Base-by-base conservation (phyloP, 2,329 filamentous ascomycete species). In the Colletotrichum melonis region DNA sequence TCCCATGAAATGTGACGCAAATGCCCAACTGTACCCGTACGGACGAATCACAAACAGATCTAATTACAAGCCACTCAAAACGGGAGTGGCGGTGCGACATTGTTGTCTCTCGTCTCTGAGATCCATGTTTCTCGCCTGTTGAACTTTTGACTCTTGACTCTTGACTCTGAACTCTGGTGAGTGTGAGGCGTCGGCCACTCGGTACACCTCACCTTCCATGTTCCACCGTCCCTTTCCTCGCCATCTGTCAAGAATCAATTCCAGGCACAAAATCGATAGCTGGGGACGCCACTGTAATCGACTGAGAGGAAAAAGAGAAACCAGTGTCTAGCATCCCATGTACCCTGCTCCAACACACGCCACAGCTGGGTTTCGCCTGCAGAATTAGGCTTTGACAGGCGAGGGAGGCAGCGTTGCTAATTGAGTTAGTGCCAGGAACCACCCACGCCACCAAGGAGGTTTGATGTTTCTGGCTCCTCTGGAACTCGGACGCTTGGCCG, bases 21-120 rank as follows among this genome's bases (percentile, higher is more conserved):
- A 32, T 65, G 52, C 57, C 62, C 35, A 32, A 12, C 32, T 35
- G 11, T 12, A 12, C 8, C 32, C 11, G 11, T 35, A 35, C 32
- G 32, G 32, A 35, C 11, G 32, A 35, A 35, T 5, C 5, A 46
- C 55, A 30, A 14, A 14, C 60, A 54, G 26, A 63, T 12, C 32
- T 12, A 63, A 16, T n/a, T 6, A n/a, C 28, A 28, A 63, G 46
- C 7, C 42, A 54, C 26, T 14, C n/a, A 32, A 19, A 49, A 26
- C 68, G 68, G 63, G 63, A 60, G 68, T 60, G 68, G 55, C 68
- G 68, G 63, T 70, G 63, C 68, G 63, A 71, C 63, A 67, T 42
- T 55, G 38, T 71, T 71, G 67, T 71, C 26, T 32, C 1, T 42
- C 30, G 49, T 42, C 30, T 56, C 52, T 5, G 12, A n/a, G 22